Evolutionary conservation across 2,329 filamentous ascomycete species (phyloP).

Genomic region (Ophiostoma himal-ulmi): DNA sequence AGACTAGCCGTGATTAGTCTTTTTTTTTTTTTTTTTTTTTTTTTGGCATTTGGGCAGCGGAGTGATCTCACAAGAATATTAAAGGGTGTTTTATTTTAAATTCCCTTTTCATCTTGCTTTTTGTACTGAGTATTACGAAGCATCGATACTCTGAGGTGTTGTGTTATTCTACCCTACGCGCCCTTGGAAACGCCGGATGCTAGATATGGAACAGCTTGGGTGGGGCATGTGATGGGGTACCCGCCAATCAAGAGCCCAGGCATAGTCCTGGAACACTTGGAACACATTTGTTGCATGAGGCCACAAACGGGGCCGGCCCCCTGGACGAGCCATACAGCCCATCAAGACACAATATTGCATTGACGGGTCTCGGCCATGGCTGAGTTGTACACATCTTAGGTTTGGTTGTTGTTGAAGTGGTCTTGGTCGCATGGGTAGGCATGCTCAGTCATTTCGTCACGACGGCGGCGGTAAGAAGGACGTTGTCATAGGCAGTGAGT

Average conservation of each 20-base stretch:
- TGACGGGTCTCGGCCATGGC: background rate
- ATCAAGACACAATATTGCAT: background rate
- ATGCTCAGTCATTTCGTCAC: background rate
- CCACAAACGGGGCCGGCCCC: conserved; percentile 26
- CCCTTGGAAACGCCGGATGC: conserved; percentile 38
- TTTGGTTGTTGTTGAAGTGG: background rate
- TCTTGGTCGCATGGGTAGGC: background rate
- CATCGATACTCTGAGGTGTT: background rate
- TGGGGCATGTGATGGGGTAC: conserved; percentile 29
- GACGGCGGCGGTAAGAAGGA: background rate
- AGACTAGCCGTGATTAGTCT: background rate
- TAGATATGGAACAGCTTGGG: conserved; percentile 24
- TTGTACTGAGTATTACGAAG: background rate
- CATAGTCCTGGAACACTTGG: conserved; percentile 35
- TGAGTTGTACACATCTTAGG: background rate
- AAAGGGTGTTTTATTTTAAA: background rate
- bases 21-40: background rate
- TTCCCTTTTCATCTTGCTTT: background rate
- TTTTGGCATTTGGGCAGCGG: conserved; percentile 1
- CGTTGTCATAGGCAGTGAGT: conserved; percentile 9
- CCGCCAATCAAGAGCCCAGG: conserved; percentile 36
- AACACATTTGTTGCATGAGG: conserved; percentile 35
- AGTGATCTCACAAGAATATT: background rate
- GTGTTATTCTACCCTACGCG: conserved; percentile 33
- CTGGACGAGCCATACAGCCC: background rate